Evolutionary conservation across 1,139 yeast species (phyloP).

Genomic region (Yamadazyma songkhlaensis): DNA sequence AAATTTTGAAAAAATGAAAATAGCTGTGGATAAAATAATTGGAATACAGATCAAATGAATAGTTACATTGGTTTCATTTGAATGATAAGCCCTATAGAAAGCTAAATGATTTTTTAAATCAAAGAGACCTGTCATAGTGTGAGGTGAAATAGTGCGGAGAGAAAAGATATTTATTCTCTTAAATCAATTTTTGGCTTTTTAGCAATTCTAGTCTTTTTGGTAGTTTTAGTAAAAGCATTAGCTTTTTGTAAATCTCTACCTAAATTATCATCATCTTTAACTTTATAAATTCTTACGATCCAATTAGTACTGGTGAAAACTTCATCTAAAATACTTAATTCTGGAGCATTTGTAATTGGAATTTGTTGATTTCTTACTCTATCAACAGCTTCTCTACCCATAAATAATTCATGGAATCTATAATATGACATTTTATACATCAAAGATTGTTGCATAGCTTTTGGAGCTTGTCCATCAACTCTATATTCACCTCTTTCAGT

Average conservation of each 20-base stretch:
- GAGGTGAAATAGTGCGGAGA: too few species aligned
- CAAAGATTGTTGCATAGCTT: slow-evolving; percentile 82
- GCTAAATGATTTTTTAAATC: slow-evolving; percentile 67
- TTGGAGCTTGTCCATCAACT: slow-evolving; percentile 78
- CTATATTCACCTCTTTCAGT: slow-evolving; percentile 84
- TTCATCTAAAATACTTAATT: slow-evolving; percentile 81
- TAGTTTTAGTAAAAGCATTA: slow-evolving; percentile 40
- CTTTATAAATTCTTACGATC: slow-evolving; percentile 93
- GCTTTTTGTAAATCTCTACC: slow-evolving; percentile 71
- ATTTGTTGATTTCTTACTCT: slow-evolving; percentile 85
- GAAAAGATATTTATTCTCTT: slow-evolving; percentile 28
- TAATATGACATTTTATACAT: slow-evolving; percentile 96
- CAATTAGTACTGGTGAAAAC: slow-evolving; percentile 95
- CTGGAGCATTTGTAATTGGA: slow-evolving; percentile 53
- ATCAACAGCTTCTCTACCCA: slow-evolving; percentile 70
- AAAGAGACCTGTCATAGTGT: slow-evolving; percentile 28
- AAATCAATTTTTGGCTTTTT: slow-evolving; percentile 56
- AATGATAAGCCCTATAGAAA: slow-evolving; percentile 83
- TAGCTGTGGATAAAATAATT: slow-evolving; percentile 56
- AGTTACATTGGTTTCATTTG: slow-evolving; percentile 61
- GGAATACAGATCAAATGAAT: slow-evolving; percentile 86
- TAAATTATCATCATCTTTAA: slow-evolving; percentile 81
- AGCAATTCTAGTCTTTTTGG: slow-evolving; percentile 44
- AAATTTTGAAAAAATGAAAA: slow-evolving; percentile 34
- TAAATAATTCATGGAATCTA: slow-evolving; percentile 73